Conservation (phyloP, 352 stramenopile species). For the Globisporangium uncinulatum region DNA sequence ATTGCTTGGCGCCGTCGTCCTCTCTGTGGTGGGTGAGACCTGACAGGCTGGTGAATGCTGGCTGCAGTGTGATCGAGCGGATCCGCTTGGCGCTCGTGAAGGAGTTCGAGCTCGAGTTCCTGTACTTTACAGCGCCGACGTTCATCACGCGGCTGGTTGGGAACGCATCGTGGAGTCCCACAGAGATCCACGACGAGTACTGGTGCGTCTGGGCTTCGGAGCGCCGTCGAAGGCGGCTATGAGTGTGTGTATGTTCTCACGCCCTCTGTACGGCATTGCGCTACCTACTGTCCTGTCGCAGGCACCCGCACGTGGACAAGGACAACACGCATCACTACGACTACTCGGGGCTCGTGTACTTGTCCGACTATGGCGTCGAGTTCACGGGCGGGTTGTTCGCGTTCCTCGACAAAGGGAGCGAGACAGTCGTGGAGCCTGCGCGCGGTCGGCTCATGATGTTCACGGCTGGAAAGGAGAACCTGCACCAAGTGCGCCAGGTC, state of each 20-base stretch:
- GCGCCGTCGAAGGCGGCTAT: no score
- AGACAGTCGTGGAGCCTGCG: conserved; percentile 70
- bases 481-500: conserved; percentile 76
- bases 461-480: conserved; percentile 85
- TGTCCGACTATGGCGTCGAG: conserved; percentile 74
- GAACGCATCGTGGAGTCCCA: conserved; percentile 74
- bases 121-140: conserved; percentile 92
- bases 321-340: conserved; percentile 93
- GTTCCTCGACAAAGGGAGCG: conserved; percentile 77
- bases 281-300: no score
- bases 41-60: no score
- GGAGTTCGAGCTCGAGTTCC: conserved; percentile 64
- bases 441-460: conserved; percentile 87
- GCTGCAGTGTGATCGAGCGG: conserved; percentile 64
- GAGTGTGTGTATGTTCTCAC: no score
- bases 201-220: conserved; percentile 25
- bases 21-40: background rate
- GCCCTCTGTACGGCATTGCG: no score
- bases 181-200: conserved; percentile 90
- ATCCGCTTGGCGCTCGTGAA: conserved; percentile 76
- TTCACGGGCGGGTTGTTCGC: conserved; percentile 89
- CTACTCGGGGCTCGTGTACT: conserved; percentile 89
- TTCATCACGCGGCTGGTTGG: conserved; percentile 89
- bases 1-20: background rate
- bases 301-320: conserved; percentile 89